Conservation (phyloP, 1,284 basidiomycete genomes). For the Papiliotrema fonsecae region DNA sequence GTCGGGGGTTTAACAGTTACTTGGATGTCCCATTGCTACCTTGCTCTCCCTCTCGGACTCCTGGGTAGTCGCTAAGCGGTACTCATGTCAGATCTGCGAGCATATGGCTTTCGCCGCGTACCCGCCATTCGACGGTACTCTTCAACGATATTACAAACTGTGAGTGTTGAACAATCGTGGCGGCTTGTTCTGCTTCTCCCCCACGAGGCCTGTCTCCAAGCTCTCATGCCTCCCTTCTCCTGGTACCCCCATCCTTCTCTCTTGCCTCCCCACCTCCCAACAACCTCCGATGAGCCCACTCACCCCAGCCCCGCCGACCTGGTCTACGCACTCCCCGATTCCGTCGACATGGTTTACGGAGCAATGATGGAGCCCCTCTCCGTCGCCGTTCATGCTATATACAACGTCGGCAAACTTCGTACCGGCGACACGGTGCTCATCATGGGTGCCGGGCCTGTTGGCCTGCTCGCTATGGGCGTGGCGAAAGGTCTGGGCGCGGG, state of each 20-base stretch:
- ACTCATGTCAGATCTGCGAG: conserved; percentile 35
- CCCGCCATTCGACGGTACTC: conserved; percentile 45
- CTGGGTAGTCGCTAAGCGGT: background rate
- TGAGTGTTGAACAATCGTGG: conserved; percentile 15
- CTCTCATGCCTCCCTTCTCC: no score
- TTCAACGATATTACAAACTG: conserved; percentile 44
- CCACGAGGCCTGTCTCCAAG: no score
- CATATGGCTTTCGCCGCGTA: conserved; percentile 46
- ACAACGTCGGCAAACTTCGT: conserved; percentile 67
- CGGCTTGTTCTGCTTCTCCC: background rate
- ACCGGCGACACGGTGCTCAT: conserved; percentile 69
- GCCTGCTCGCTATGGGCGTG: conserved; percentile 85
- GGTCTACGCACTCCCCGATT: conserved; percentile 44
- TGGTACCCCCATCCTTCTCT: no score
- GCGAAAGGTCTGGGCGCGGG: conserved; percentile 81
- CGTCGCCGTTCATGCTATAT: conserved; percentile 84
- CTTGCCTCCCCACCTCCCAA: no score
- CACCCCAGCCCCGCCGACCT: conserved; percentile 40
- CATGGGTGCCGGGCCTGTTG: conserved; percentile 87
- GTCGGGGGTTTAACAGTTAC: conserved; percentile 12
- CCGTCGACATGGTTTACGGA: conserved; percentile 49
- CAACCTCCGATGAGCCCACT: no score
- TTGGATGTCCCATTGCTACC: background rate
- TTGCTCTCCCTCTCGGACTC: background rate
- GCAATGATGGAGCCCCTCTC: conserved; percentile 84